Evolutionary conservation across 306 rosid genomes (phyloP), one percentile per base, ranked within the genome.

Genomic region (Castanea mollissima): DNA sequence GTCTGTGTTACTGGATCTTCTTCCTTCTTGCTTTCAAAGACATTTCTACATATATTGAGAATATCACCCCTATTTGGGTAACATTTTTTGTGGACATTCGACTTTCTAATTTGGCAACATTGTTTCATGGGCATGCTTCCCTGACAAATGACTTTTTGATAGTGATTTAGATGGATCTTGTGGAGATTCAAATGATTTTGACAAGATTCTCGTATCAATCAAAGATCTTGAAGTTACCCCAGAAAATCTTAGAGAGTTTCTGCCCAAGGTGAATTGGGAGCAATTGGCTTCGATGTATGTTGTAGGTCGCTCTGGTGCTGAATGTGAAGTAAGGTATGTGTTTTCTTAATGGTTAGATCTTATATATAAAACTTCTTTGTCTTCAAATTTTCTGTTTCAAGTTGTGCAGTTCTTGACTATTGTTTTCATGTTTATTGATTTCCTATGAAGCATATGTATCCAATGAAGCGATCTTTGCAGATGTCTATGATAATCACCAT

Each of bases 261-360:
- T 90, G 75, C 97, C 94, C 31, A 86, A 91, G 78, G 97, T 95
- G 82, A 84, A 91, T 73, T 92, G 99, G 99, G 94, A 95, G 70
- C 85, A 76, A 56, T 79, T 95, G 82, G 98, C 99, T 85, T 87
- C 92, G 79, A 90, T 81, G 85, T 82, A 92, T 80, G 79, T 86
- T 74, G 81, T 77, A 60, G 92, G 97, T 44, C 97, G 83, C 79
- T 86, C 92, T 6, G 94, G 92, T 76, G 92, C 90, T 67, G 97
- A 95, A 92, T 95, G 99, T 80, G 91, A 89, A 92, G 87, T 96
- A 49, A 87, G 99, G 99, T 95, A 89, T 87, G 84, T 58, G 54
- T 75, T 83, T 55, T 82, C 60, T 13, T 79, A 58, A 58, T 62
- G 19, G 12, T 16, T n/a, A 31, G n/a, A 29, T 31, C 19, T 14